phyloP scores from a whole-genome alignment of 306 rosid genomes.

The Vigna angularis region DNA sequence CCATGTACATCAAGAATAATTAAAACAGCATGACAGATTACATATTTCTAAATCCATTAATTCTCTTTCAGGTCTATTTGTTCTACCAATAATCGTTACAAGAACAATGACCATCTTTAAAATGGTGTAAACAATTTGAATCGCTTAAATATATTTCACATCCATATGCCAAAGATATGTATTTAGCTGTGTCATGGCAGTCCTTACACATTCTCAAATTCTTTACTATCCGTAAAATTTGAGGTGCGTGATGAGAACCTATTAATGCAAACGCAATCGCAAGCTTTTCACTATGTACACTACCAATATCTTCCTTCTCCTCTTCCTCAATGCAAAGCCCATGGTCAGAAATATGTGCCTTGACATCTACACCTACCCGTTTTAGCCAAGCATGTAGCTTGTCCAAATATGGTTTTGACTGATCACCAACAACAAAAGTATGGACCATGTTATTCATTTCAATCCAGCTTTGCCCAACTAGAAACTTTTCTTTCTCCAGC shows the following conservation, averaged over 20 bases:
- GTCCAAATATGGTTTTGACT: constrained; percentile 52
- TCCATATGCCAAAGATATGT: constrained; percentile 69
- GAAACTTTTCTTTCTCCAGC: constrained; percentile 62
- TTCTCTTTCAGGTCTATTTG: constrained; percentile 26
- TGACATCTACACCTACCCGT: constrained; percentile 52
- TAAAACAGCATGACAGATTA: constrained; percentile 26
- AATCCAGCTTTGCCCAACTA: constrained; percentile 82
- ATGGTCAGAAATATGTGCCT: constrained; percentile 50
- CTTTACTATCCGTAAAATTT: constrained; percentile 70
- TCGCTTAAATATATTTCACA: constrained; percentile 80
- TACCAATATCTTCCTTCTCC: constrained; percentile 60
- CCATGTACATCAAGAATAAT: constrained; percentile 39
- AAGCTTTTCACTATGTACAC: constrained; percentile 79
- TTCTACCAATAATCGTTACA: constrained; percentile 90
- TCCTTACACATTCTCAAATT: constrained; percentile 78
- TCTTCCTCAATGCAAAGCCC: constrained; percentile 78
- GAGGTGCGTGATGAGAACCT: constrained; percentile 54
- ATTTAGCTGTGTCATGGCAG: constrained; percentile 85
- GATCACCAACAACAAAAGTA: constrained; percentile 67
- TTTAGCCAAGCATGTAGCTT: constrained; percentile 67
- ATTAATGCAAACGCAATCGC: constrained; percentile 81
- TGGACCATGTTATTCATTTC: constrained; percentile 63
- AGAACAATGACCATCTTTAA: constrained; percentile 84
- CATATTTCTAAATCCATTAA: constrained; percentile 22
- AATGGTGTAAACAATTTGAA: constrained; percentile 79